Percentiles rank a stretch among this genome's conserved stretches.
These are phyloP conservation scores for Citrullus colocynthis DNA, from an alignment of 306 rosid genomes.

Conservation along the genomic window DNA sequence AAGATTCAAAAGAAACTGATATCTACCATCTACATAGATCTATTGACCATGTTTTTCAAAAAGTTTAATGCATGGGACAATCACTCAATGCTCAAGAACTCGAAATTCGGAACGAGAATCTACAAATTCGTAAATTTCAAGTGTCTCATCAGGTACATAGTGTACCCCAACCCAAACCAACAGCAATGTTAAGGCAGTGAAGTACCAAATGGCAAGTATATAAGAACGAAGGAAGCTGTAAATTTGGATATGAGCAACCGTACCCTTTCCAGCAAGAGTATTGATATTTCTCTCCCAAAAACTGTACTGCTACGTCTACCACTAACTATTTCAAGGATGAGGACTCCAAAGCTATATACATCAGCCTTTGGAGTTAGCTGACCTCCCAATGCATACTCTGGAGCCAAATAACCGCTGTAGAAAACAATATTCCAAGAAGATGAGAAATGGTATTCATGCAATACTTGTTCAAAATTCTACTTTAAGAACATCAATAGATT, in stretches of 20 bases:
- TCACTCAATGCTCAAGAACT: neutral
- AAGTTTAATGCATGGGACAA: neutral
- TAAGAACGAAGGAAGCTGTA: constrained; percentile 4
- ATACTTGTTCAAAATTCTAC: neutral
- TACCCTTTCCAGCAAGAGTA: constrained; percentile 75
- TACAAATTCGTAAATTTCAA: neutral
- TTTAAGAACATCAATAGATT: neutral
- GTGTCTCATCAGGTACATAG: neutral
- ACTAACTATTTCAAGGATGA: constrained; percentile 68
- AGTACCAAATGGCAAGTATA: neutral
- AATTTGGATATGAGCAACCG: constrained; percentile 1
- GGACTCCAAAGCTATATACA: constrained; percentile 84
- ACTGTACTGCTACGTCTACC: constrained; percentile 57
- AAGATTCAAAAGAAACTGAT: neutral
- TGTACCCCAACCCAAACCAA: neutral
- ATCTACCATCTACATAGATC: neutral
- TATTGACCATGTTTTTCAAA: neutral
- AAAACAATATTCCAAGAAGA: constrained; percentile 16
- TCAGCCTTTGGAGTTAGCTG: constrained; percentile 85
- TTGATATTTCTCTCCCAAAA: constrained; percentile 39
- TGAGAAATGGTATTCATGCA: neutral
- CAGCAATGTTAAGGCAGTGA: neutral
- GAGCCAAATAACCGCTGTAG: constrained; percentile 88
- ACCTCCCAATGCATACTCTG: constrained; percentile 93
- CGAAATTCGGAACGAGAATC: neutral